Percentiles rank a stretch among this genome's conserved stretches.
Conservation (phyloP, 2,329 filamentous ascomycete genomes). For the Ophiosphaerella herpotricha region DNA sequence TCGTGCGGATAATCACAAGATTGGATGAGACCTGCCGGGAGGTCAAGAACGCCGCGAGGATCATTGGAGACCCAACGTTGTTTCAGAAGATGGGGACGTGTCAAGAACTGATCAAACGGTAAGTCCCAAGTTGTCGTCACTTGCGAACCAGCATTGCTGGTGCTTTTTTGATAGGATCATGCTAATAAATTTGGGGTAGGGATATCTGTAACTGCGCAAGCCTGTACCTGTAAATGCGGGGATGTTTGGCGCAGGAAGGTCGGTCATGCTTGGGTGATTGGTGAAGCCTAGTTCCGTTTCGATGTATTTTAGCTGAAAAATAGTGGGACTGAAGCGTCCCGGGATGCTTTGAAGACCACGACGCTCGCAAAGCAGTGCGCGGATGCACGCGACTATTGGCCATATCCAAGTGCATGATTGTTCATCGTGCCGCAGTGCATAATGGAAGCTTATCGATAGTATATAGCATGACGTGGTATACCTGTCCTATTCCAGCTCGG, state of each 20-base stretch:
- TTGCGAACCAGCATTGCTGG: constrained; percentile 1
- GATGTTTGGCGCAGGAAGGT: constrained; percentile 6
- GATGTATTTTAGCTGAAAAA: not conserved
- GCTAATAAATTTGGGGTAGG: constrained; percentile 35
- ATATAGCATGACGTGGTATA: too few relatives aligned
- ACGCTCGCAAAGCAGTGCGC: too few relatives aligned
- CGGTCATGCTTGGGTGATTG: not conserved
- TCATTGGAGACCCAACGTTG: constrained; percentile 90
- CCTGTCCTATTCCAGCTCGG: too few relatives aligned
- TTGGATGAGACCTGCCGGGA: constrained; percentile 96
- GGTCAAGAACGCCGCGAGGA: constrained; percentile 93
- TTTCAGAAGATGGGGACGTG: constrained; percentile 97
- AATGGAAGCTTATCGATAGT: too few relatives aligned
- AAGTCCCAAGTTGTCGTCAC: constrained; percentile 58
- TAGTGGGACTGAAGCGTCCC: not conserved
- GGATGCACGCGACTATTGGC: too few relatives aligned
- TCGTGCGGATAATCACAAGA: constrained; percentile 90
- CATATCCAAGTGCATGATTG: too few relatives aligned
- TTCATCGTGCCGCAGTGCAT: too few relatives aligned
- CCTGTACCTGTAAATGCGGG: constrained; percentile 41
- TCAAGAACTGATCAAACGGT: constrained; percentile 96
- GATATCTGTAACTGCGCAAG: constrained; percentile 49
- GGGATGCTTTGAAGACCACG: too few relatives aligned
- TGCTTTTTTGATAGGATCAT: constrained; percentile 2
- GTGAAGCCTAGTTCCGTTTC: constrained; percentile 1